A percentile compares a stretch with the other conserved stretches of the same genome.
phyloP scores from a whole-genome alignment of 208 protist species.

The Trypanosoma scelopori region DNA sequence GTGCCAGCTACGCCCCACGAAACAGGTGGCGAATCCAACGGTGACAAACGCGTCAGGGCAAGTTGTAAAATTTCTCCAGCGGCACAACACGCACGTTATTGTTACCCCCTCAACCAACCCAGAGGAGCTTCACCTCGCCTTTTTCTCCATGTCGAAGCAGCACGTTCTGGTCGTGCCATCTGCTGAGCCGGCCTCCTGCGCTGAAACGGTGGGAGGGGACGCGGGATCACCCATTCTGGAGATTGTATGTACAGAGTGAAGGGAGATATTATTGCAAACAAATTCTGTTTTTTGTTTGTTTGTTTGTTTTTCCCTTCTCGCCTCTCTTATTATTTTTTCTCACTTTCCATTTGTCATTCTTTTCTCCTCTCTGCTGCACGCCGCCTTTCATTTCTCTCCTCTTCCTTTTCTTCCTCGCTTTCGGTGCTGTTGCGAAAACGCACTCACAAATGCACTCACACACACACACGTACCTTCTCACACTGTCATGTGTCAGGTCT shows the following conservation, averaged over 20 bases:
- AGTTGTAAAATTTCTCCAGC: conserved; percentile 52
- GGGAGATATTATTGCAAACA: neutral
- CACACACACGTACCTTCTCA: neutral
- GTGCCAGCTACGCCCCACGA: conserved; percentile 56
- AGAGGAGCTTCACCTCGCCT: conserved; percentile 48
- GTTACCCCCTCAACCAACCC: conserved; percentile 49
- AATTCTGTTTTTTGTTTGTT: neutral
- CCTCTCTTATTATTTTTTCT: neutral
- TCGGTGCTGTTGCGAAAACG: neutral
- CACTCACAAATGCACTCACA: neutral
- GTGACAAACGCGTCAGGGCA: conserved; percentile 46
- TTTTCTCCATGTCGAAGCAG: conserved; percentile 51
- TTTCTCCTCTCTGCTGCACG: too few species aligned
- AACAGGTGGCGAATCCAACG: conserved; percentile 44
- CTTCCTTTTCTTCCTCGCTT: conserved; percentile 7
- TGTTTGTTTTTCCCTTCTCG: conserved; percentile 9
- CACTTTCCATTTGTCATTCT: neutral
- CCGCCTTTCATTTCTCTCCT: too few species aligned
- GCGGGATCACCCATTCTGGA: neutral
- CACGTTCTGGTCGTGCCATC: conserved; percentile 70
- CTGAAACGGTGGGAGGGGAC: neutral
- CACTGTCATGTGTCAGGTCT: neutral
- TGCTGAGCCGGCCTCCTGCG: neutral
- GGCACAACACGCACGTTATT: conserved; percentile 63
- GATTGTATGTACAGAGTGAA: conserved; percentile 13